These are phyloP conservation scores for Tolypocladium cylindrosporum DNA, from an alignment of 2,329 filamentous ascomycete species.

Conservation along the genomic window DNA sequence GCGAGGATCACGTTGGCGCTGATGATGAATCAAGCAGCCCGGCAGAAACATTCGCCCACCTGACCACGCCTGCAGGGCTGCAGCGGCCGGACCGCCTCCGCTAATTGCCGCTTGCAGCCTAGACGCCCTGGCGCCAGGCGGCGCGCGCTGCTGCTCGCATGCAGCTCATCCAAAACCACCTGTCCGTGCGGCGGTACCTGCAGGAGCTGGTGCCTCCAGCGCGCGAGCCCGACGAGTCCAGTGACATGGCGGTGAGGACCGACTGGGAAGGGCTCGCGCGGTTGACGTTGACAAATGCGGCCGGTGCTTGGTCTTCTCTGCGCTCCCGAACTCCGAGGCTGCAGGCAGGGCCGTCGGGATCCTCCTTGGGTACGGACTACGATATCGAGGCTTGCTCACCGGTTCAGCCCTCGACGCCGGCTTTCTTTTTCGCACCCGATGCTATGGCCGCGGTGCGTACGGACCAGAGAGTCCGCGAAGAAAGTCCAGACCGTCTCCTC, in stretches of 20 bases:
- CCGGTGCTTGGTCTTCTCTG: background rate
- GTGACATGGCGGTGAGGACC: background rate
- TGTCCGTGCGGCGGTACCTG: constrained; percentile 1
- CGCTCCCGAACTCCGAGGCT: background rate
- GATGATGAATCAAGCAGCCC: background rate
- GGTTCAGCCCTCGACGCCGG: background rate
- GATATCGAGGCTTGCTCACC: background rate
- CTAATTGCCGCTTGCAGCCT: background rate
- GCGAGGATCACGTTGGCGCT: background rate
- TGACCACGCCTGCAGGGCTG: background rate
- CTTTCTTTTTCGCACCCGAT: background rate
- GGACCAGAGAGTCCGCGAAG: background rate
- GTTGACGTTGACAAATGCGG: background rate
- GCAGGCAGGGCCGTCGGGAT: background rate
- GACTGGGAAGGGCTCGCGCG: background rate
- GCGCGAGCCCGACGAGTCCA: too few relatives aligned
- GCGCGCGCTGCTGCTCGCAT: background rate
- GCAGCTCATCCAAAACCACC: background rate
- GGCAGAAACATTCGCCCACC: background rate
- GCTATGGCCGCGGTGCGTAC: background rate
- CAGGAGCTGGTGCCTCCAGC: background rate
- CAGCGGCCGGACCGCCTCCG: background rate
- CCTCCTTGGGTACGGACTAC: background rate
- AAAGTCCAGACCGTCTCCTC: background rate
- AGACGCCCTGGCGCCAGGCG: background rate